phyloP scores from a whole-genome alignment of 495 filamentous ascomycete species.

The Daldinia caldariorum region DNA sequence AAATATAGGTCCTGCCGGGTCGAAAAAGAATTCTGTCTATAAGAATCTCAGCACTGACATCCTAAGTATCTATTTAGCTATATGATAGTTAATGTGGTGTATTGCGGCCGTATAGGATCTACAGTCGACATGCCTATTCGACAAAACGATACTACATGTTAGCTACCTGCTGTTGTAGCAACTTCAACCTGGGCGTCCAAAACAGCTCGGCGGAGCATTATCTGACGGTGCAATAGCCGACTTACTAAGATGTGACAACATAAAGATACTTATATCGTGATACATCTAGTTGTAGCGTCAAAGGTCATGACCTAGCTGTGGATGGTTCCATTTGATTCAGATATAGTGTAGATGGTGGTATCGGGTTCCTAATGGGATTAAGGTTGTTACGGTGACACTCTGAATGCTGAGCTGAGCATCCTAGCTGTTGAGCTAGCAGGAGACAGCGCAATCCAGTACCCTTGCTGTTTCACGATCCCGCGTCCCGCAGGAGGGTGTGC shows the following conservation, averaged over 20 bases:
- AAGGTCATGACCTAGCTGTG: neutral
- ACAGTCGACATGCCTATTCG: slow-evolving; percentile 5
- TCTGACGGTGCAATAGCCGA: slow-evolving; percentile 38
- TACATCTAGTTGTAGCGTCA: slow-evolving; percentile 5
- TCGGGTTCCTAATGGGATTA: slow-evolving; percentile 8
- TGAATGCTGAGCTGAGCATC: slow-evolving; percentile 35
- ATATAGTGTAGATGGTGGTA: slow-evolving; percentile 1
- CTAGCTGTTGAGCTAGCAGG: slow-evolving; percentile 10
- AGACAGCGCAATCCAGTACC: slow-evolving; percentile 23
- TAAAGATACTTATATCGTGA: slow-evolving; percentile 9
- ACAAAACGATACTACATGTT: slow-evolving; percentile 9
- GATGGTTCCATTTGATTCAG: neutral
- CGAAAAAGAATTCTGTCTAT: neutral
- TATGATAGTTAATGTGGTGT: slow-evolving; percentile 10
- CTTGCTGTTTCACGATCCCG: slow-evolving; percentile 40
- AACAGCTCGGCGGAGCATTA: slow-evolving; percentile 24
- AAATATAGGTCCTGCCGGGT: too few relatives aligned
- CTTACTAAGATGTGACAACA: slow-evolving; percentile 29
- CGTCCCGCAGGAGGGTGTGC: slow-evolving; percentile 33
- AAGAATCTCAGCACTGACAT: neutral
- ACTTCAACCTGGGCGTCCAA: slow-evolving; percentile 4
- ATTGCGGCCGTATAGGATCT: neutral
- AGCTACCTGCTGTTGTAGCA: slow-evolving; percentile 3
- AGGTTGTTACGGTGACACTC: slow-evolving; percentile 18
- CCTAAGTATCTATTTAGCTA: neutral